Evolutionary conservation across 495 filamentous ascomycete genomes (phyloP).

Genomic region (Astrothelium macrocarpum): DNA sequence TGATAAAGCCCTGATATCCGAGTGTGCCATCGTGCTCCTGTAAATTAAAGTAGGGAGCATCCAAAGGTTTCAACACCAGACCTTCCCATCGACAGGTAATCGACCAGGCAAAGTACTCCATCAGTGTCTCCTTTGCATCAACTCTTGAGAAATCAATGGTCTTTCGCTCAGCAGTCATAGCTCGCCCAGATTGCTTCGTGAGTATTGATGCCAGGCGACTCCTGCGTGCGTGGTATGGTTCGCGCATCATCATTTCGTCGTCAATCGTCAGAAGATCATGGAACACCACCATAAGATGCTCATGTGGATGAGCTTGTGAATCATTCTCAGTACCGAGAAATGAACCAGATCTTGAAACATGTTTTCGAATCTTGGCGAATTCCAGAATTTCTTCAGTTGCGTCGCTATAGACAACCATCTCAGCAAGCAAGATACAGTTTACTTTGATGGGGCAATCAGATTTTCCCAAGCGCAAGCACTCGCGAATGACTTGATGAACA

Average conservation of each 20-base stretch:
- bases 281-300: slow-evolving; percentile 76
- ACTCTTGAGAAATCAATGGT: slow-evolving; percentile 49
- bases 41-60: slow-evolving; percentile 60
- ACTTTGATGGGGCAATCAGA: slow-evolving; percentile 46
- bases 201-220: slow-evolving; percentile 49
- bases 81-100: slow-evolving; percentile 63
- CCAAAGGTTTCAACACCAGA: slow-evolving; percentile 65
- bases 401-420: slow-evolving; percentile 68
- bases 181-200: slow-evolving; percentile 44
- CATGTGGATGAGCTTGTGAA: slow-evolving; percentile 58
- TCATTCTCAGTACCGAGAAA: slow-evolving; percentile 60
- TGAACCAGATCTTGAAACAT: slow-evolving; percentile 62
- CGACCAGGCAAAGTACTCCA: slow-evolving; percentile 53
- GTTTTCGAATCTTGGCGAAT: slow-evolving; percentile 74
- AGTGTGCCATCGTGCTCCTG: slow-evolving; percentile 9
- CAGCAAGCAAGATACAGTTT: slow-evolving; percentile 71
- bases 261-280: slow-evolving; percentile 71
- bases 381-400: slow-evolving; percentile 49
- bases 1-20: slow-evolving; percentile 53
- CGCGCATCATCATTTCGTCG: slow-evolving; percentile 51
- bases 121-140: slow-evolving; percentile 40
- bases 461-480: slow-evolving; percentile 49
- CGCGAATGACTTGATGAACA: slow-evolving; percentile 45
- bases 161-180: slow-evolving; percentile 51
- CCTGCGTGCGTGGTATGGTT: slow-evolving; percentile 52